Conservation (phyloP, 1,284 basidiomycete genomes). For the Salmacisia buchloeana region DNA sequence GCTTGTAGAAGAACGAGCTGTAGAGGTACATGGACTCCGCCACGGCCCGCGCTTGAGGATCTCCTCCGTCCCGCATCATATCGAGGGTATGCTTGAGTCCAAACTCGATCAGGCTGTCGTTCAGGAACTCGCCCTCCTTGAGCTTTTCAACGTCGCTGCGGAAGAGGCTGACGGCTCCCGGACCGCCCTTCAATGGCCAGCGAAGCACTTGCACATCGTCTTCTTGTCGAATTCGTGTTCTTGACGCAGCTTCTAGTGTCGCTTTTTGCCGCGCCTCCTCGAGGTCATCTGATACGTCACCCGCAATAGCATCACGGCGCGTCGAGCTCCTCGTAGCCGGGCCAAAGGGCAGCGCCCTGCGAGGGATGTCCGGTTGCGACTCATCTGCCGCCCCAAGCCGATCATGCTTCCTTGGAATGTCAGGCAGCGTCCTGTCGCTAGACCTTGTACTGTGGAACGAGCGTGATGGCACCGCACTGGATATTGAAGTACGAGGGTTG, state of each 20-base stretch:
- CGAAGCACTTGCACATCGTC: conserved; percentile 19
- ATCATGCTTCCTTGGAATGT: no score
- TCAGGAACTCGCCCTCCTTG: conserved; percentile 56
- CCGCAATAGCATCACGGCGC: no score
- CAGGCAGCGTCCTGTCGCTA: no score
- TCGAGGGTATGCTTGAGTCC: conserved; percentile 69
- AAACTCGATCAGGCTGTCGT: conserved; percentile 93
- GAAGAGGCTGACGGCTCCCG: conserved; percentile 29
- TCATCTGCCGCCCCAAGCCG: no score
- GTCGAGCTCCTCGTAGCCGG: no score
- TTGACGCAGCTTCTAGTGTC: background rate
- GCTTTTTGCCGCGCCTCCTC: background rate
- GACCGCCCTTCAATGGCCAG: conserved; percentile 29
- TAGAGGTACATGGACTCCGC: conserved; percentile 79
- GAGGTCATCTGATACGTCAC: background rate
- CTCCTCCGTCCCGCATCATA: conserved; percentile 32
- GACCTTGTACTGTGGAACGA: no score
- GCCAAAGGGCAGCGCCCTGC: no score
- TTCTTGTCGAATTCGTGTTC: no score
- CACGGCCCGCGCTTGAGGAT: conserved; percentile 41
- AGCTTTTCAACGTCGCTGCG: conserved; percentile 31
- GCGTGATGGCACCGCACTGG: no score
- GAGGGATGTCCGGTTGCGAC: no score
- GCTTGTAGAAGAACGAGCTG: conserved; percentile 96
- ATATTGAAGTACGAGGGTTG: no score